Conservation (phyloP, 176 grass and related monocot species). For the Cenchrus purpureus region DNA sequence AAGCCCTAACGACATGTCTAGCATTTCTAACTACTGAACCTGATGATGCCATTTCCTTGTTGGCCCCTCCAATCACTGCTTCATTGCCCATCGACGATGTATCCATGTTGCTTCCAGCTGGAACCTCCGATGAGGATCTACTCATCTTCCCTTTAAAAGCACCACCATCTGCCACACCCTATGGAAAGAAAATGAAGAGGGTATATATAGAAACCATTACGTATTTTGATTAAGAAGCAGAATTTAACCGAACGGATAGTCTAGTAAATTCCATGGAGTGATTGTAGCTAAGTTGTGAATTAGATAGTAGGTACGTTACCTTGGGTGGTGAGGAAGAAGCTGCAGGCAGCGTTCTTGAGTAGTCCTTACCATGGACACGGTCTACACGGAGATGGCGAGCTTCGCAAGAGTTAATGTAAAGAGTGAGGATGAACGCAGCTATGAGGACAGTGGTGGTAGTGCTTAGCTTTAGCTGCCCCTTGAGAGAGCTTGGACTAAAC, state of each 20-base stretch:
- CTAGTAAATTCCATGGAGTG: background rate
- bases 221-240: no score
- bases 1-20: constrained; percentile 41
- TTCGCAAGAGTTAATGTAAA: constrained; percentile 45
- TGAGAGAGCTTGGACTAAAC: constrained; percentile 40
- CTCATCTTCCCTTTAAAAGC: background rate
- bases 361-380: constrained; percentile 21
- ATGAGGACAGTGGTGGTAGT: constrained; percentile 44
- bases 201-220: no score
- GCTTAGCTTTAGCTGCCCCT: constrained; percentile 37
- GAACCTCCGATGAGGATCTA: background rate
- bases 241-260: background rate
- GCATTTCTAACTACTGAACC: constrained; percentile 50
- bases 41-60: constrained; percentile 33
- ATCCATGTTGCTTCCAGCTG: background rate
- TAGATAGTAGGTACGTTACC: constrained; percentile 13
- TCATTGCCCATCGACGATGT: background rate
- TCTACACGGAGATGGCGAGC: constrained; percentile 43
- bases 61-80: background rate
- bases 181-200: background rate
- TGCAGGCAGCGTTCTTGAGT: background rate
- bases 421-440: constrained; percentile 43
- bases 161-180: constrained; percentile 33
- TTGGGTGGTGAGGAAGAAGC: constrained; percentile 33
- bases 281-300: constrained; percentile 8